Percentiles rank a stretch among this genome's conserved stretches.
These are phyloP conservation scores for Orbilia blumenaviensis DNA, from an alignment of 2,329 filamentous ascomycete genomes.

Conservation along the genomic window DNA sequence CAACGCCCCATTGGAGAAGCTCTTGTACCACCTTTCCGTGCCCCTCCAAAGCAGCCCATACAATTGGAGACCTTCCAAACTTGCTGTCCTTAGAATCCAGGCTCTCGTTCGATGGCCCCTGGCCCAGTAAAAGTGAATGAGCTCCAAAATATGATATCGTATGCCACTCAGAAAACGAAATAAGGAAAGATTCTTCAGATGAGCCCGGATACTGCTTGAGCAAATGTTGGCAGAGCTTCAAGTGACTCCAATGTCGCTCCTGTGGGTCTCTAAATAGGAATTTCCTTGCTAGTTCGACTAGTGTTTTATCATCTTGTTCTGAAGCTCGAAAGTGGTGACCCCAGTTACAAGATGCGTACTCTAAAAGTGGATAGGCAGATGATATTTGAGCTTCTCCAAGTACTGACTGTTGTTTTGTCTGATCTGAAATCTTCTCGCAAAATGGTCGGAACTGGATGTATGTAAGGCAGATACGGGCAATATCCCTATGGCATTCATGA, in stretches of 20 bases:
- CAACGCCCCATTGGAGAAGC: neutral
- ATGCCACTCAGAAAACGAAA: neutral
- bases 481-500: neutral
- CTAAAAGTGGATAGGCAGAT: constrained; percentile 58
- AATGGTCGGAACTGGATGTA: neutral
- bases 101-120: neutral
- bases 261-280: neutral
- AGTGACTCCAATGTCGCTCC: neutral
- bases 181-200: neutral
- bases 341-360: constrained; percentile 60
- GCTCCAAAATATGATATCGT: neutral
- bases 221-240: neutral
- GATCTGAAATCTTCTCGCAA: neutral
- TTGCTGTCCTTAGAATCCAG: neutral
- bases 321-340: constrained; percentile 58
- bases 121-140: neutral
- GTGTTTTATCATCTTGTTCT: neutral
- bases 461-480: neutral
- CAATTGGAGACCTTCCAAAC: neutral
- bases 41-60: neutral
- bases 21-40: neutral
- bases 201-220: neutral
- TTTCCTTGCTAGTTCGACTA: neutral
- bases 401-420: neutral
- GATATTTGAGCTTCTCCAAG: neutral